Base-by-base conservation (phyloP, 1,284 basidiomycete genomes). In the Ustilago esculenta region DNA sequence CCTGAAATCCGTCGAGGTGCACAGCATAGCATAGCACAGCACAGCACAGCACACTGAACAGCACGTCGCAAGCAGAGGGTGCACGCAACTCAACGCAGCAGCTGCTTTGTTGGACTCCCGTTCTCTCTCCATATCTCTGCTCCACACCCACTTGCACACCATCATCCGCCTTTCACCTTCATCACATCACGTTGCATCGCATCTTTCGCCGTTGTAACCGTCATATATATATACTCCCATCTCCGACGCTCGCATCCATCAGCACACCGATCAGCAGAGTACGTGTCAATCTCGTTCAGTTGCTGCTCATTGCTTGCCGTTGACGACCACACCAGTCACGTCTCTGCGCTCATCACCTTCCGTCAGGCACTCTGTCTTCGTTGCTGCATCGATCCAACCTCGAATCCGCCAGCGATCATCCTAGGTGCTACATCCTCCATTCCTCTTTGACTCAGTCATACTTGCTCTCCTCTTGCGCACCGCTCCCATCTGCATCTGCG, bases 141-240 rank as follows among this genome's bases (percentile, higher is more conserved):
- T 52, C 43, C 57, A 47, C 57, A 43, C 49, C 44, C 20, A 43
- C 57, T 32, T 43, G 24, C 34, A 37, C 45, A 37, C 33, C 44
- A 32, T 59, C 45, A 8, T 21, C 49, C 24, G 18, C n/a, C 56
- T 20, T 47, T 37, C 21, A 36, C 41, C 21, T 25, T 24, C 21
- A 52, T 37, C 43, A 42, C 34, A 15, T 29, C 24, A 11, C 43
- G 18, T 40, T 27, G 18, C 21, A 27, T 33, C 33, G 7, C 17
- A 9, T 30, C 14, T 10, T n/a, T n/a, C n/a, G n/a, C n/a, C 46
- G 29, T 24, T 12, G 27, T 29, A 29, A 29, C 12, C 27, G 27
- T 29, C 27, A 7, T 29, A n/a, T n/a, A n/a, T n/a, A n/a, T n/a
- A n/a, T n/a, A n/a, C n/a, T n/a, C n/a, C n/a, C n/a, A n/a, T 17